phyloP scores from a whole-genome alignment of 352 stramenopile genomes.

The Globisporangium abappressorium region DNA sequence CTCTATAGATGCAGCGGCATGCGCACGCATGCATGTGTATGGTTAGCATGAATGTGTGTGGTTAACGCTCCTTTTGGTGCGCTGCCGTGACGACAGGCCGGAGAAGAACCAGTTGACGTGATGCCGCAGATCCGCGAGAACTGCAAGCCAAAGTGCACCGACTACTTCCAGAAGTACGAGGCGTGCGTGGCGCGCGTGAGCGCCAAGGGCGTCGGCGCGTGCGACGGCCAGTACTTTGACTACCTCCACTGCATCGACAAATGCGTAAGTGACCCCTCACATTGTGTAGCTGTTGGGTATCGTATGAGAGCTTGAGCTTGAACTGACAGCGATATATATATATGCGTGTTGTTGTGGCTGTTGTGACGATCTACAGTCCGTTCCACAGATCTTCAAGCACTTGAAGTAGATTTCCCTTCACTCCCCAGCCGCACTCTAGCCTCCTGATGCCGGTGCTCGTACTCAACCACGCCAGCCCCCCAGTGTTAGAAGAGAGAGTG shows the following conservation, averaged over 20 bases:
- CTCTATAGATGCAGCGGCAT: not conserved
- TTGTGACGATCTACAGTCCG: slow-evolving; percentile 45
- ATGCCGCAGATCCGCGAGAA: slow-evolving; percentile 91
- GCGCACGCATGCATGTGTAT: not conserved
- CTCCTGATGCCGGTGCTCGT: not conserved
- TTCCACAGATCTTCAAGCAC: slow-evolving; percentile 94
- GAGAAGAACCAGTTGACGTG: slow-evolving; percentile 91
- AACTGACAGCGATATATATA: not conserved
- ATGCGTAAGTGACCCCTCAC: slow-evolving; percentile 69
- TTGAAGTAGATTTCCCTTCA: slow-evolving; percentile 74
- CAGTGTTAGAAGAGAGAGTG: slow-evolving; percentile 8
- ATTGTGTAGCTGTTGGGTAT: not conserved
- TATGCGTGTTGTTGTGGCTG: slow-evolving; percentile 10
- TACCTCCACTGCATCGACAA: slow-evolving; percentile 94
- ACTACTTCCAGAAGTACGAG: slow-evolving; percentile 88
- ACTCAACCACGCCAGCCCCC: not conserved
- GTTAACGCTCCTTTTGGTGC: not conserved
- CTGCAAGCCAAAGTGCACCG: slow-evolving; percentile 90
- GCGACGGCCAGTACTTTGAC: slow-evolving; percentile 96
- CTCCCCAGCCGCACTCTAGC: not conserved
- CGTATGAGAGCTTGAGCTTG: not conserved
- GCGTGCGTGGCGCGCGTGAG: slow-evolving; percentile 90
- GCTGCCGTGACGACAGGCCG: slow-evolving; percentile 16
- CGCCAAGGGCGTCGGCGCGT: slow-evolving; percentile 89
- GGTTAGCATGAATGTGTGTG: not conserved